Evolutionary conservation across 768 basidiomycete genomes (phyloP), one percentile per base, ranked within the genome.

Genomic region (Boletus huronensis): DNA sequence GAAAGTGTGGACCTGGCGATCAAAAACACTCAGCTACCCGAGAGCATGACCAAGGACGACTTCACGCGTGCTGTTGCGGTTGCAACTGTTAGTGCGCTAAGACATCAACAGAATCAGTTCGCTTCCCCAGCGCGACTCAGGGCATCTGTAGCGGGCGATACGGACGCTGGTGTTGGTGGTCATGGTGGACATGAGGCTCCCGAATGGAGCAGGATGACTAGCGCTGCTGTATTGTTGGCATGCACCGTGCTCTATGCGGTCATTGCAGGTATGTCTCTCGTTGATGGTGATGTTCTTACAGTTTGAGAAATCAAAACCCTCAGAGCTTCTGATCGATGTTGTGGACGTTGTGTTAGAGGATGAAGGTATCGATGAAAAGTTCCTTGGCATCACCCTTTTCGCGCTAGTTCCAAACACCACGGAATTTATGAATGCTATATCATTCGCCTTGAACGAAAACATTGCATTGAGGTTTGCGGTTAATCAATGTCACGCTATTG

Each of bases 391-490:
- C 57, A 98, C 94, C 0, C 79, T 99, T 10, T 98, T 99, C 66
- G 97, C 97, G 8, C 82, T 99, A 31, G 95, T 98, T 0, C 97
- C 97, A 5, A 99, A 99, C 67, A 97, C 95, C 4, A 98, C 97
- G 2, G 97, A 99, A 72, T 98, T 99, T 71, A 97, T 97, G 93
- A 98, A 98, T 67, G 97, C 97, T 47, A 94, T 98, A 57, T 96
- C 94, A 3, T 99, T 99, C 67, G 95, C 97, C 26, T 72, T 99
- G 58, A 91, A 97, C 65, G 96, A 88, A 6, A 98, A 98, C 68
- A 99, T 99, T 59, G 93, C 97, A 2, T 74, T 99, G 25, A 94
- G 93, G 95, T 93, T 61, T 46, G 82, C 58, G n/a, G 6, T 29
- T 26, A 1, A 35, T 35, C n/a, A 17, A 14, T 32, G 3, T 5